These are phyloP conservation scores for Pestalotiopsis sp. DNA, from an alignment of 2,329 filamentous ascomycete species.

Conservation along the genomic window DNA sequence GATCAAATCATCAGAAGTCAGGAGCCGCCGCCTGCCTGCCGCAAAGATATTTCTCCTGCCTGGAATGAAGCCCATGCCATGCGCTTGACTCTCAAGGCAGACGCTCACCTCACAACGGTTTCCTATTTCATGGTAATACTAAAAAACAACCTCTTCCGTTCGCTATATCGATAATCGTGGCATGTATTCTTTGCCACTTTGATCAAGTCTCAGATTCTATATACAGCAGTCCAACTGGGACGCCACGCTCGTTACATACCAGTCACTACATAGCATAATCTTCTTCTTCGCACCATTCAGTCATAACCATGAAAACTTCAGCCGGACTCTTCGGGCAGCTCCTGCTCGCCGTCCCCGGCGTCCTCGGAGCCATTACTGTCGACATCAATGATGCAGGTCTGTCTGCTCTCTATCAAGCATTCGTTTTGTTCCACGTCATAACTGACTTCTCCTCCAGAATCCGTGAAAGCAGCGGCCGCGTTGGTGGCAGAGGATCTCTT, in stretches of 20 bases:
- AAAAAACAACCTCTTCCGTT: too few species aligned
- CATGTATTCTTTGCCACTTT: too few species aligned
- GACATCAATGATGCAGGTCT: slow-evolving; percentile 5
- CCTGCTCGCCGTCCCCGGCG: background rate
- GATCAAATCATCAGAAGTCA: background rate
- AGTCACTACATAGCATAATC: background rate
- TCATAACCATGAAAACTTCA: background rate
- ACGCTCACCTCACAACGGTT: too few species aligned
- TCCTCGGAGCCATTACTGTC: slow-evolving; percentile 1
- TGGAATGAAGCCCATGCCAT: too few species aligned
- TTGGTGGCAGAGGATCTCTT: slow-evolving; percentile 32
- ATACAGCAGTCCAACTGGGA: too few species aligned
- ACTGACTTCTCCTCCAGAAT: slow-evolving; percentile 22
- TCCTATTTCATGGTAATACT: too few species aligned
- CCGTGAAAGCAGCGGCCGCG: slow-evolving; percentile 28
- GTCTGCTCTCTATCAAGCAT: background rate
- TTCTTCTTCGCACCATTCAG: background rate
- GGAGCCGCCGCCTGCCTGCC: background rate
- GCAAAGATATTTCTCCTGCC: too few species aligned
- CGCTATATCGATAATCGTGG: too few species aligned
- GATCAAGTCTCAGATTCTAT: too few species aligned
- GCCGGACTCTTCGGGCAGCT: background rate
- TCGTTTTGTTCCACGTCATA: background rate
- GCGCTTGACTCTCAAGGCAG: too few species aligned
- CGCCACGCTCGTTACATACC: background rate